These are phyloP conservation scores for Wakefieldia striispora DNA, from an alignment of 768 basidiomycete genomes.

Conservation along the genomic window DNA sequence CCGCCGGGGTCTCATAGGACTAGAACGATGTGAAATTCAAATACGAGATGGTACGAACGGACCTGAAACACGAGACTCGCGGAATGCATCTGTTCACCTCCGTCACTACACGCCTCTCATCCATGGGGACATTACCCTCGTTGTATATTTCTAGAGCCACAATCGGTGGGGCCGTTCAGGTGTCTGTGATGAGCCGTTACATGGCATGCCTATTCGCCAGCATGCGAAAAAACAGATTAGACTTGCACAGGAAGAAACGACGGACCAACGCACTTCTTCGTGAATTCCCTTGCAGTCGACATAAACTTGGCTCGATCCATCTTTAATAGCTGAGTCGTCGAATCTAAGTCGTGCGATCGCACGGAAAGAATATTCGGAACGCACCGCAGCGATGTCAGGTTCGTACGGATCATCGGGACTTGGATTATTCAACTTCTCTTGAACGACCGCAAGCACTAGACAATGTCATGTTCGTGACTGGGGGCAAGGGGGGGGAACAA, in stretches of 20 bases:
- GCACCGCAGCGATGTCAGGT: conserved; percentile 79
- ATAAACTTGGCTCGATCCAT: conserved; percentile 73
- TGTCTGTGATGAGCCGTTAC: conserved; percentile 2
- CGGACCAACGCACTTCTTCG: conserved; percentile 62
- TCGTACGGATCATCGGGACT: conserved; percentile 88
- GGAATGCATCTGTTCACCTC: background rate
- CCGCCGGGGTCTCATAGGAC: background rate
- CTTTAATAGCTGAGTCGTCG: conserved; percentile 58
- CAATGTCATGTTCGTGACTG: conserved; percentile 11
- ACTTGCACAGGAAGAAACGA: background rate
- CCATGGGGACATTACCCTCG: background rate
- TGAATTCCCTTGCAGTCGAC: conserved; percentile 77
- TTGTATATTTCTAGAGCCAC: conserved; percentile 11
- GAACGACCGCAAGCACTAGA: conserved; percentile 69
- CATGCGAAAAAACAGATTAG: conserved; percentile 1
- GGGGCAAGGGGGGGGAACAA: background rate
- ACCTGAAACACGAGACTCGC: conserved; percentile 1
- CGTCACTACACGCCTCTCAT: conserved; percentile 4
- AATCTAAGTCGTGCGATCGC: background rate
- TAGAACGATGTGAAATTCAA: conserved; percentile 4
- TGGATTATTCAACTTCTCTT: conserved; percentile 86
- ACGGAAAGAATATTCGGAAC: conserved; percentile 25
- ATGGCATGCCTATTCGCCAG: conserved; percentile 18
- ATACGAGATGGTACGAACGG: conserved; percentile 4
- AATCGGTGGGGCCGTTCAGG: background rate